Conservation (phyloP, 2,329 filamentous ascomycete species). For the Diaporthe eres region DNA sequence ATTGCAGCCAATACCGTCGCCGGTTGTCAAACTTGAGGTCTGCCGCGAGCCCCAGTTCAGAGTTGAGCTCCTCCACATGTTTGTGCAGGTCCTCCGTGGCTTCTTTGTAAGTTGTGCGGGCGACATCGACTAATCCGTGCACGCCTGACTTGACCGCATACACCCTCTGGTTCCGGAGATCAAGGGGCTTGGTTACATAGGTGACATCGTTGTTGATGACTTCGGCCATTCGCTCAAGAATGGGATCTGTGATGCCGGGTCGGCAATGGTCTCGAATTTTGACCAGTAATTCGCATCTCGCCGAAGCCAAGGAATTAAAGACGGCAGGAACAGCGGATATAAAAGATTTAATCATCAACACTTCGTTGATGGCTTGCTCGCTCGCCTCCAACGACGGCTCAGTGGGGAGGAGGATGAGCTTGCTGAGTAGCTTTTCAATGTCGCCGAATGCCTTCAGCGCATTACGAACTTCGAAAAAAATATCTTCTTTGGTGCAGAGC, state of each 20-base stretch:
- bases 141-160: constrained; percentile 73
- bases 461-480: constrained; percentile 83
- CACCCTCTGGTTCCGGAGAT: constrained; percentile 85
- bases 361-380: constrained; percentile 87
- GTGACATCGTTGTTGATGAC: constrained; percentile 86
- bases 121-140: constrained; percentile 89
- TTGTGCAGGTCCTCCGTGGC: constrained; percentile 77
- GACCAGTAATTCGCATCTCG: constrained; percentile 73
- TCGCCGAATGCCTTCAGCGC: constrained; percentile 83
- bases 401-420: constrained; percentile 83
- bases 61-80: constrained; percentile 71
- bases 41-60: constrained; percentile 73
- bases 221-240: constrained; percentile 75
- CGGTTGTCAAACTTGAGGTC: constrained; percentile 82
- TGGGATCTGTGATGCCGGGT: constrained; percentile 70
- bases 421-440: constrained; percentile 83
- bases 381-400: constrained; percentile 76
- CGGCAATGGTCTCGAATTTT: constrained; percentile 80
- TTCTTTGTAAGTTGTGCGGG: constrained; percentile 91
- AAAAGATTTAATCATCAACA: constrained; percentile 90
- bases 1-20: constrained; percentile 84
- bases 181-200: constrained; percentile 84
- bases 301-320: constrained; percentile 76
- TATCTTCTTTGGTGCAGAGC: constrained; percentile 83
- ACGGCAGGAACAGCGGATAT: constrained; percentile 77